Base-by-base conservation (phyloP, 345 rosid species). In the Lumnitzera littorea region DNA sequence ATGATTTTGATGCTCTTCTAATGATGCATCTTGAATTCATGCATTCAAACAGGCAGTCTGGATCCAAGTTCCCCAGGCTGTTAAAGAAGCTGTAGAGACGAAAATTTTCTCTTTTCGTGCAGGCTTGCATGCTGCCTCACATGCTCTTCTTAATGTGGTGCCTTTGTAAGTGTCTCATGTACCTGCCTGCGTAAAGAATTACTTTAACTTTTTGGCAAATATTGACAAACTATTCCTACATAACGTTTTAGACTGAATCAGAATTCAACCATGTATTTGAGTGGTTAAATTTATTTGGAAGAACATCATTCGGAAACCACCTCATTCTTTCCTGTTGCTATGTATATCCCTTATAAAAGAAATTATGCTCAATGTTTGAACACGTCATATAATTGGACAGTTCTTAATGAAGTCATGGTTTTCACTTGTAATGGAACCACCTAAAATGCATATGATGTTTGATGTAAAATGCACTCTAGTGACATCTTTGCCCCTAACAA, bases 61-160 rank as follows among this genome's bases (percentile, higher is more conserved):
- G 98, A 80, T 92, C 75, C 77, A 72, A 77, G 90, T 89, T 72
- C 84, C 97, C 13, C 76, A 70, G 62, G 62, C 83, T 24, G 62
- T 81, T 64, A 82, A 82, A 76, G 36, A 67, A 67, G 69, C 29
- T 27, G 86, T 87, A 15, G 88, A 78, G 67, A 57, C 56, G 56
- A 68, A 56, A 53, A 46, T 47, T 10, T 80, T 76, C 12, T 61
- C 81, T 36, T 78, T 89, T 51, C 83, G 80, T 29, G 80, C 86
- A 5, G 98, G 97, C 68, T 72, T 87, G 79, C 97, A 89, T 73
- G 97, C 96, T 55, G 96, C 97, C 65, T 89, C 86, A 71, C 98
- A 92, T 72, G 98, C 96, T 54, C 70, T 87, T 78, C 84, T 85
- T 50, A 82, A 86, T 69, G 90, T 86, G 58, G 91, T 82, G 57